phyloP scores from a whole-genome alignment of 768 basidiomycete species.

The Suillus decipiens region DNA sequence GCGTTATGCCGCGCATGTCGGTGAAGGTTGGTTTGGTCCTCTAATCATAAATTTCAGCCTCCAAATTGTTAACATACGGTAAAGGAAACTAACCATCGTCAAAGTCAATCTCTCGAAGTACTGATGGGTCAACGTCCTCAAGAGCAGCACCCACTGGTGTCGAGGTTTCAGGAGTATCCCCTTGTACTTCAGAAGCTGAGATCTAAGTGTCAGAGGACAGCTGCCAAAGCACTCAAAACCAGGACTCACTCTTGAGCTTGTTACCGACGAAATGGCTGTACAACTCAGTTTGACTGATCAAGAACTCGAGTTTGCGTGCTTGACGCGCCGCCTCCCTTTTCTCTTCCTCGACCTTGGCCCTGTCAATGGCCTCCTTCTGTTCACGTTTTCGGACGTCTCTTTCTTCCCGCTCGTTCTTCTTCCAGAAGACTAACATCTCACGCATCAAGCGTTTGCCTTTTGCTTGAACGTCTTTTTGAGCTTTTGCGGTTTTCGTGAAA shows the following conservation, averaged over 20 bases:
- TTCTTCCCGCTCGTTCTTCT: constrained; percentile 97
- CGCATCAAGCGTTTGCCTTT: constrained; percentile 89
- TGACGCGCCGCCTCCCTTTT: constrained; percentile 91
- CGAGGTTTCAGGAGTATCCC: constrained; percentile 45
- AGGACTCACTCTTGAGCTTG: constrained; percentile 81
- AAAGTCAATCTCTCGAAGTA: constrained; percentile 80
- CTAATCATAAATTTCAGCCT: constrained; percentile 40
- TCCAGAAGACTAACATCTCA: constrained; percentile 97
- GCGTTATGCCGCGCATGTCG: constrained; percentile 87
- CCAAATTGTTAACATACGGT: constrained; percentile 4
- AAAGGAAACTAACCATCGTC: constrained; percentile 71
- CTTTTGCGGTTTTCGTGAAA: constrained; percentile 71
- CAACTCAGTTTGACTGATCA: constrained; percentile 97
- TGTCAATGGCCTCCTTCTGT: constrained; percentile 90
- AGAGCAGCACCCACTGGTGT: constrained; percentile 60
- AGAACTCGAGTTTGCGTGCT: constrained; percentile 94
- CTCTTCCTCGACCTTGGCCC: constrained; percentile 88
- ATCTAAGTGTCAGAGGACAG: constrained; percentile 18
- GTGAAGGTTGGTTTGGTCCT: constrained; percentile 85
- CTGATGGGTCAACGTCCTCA: constrained; percentile 50
- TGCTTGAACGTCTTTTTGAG: constrained; percentile 78
- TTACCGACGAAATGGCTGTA: constrained; percentile 99
- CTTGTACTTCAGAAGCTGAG: constrained; percentile 77
- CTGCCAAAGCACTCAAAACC: constrained; percentile 5
- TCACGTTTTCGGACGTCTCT: constrained; percentile 89